These are phyloP conservation scores for Microsporum ferrugineum DNA, from an alignment of 2,329 filamentous ascomycete genomes.

Conservation along the genomic window DNA sequence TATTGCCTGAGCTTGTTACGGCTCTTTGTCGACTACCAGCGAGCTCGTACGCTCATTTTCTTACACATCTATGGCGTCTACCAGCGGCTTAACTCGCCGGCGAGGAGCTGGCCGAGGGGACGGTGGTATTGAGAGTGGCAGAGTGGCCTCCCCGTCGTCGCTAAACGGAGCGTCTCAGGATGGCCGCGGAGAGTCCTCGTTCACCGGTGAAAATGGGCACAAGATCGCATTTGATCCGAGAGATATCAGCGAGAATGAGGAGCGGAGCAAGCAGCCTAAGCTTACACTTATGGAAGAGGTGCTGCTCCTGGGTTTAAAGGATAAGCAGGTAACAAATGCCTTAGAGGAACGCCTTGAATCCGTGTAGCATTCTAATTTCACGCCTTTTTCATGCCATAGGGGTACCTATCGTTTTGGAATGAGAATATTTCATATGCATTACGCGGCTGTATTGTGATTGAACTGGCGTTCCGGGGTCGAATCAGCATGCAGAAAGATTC, in stretches of 20 bases:
- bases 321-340: conserved; percentile 69
- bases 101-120: conserved; percentile 56
- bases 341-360: not conserved
- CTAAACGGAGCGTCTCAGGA: conserved; percentile 47
- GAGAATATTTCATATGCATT: conserved; percentile 99
- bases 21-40: conserved; percentile 4
- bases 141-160: conserved; percentile 55
- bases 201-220: conserved; percentile 85
- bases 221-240: conserved; percentile 96
- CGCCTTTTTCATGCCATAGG: conserved; percentile 41
- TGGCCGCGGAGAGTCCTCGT: conserved; percentile 62
- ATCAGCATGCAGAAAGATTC: conserved; percentile 98
- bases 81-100: conserved; percentile 61
- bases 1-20: conserved; percentile 12
- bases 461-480: conserved; percentile 87
- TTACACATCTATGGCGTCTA: conserved; percentile 46
- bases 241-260: conserved; percentile 92
- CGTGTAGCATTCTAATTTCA: not conserved
- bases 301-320: conserved; percentile 85
- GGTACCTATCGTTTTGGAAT: conserved; percentile 99
- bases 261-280: conserved; percentile 95
- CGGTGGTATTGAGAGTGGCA: conserved; percentile 48
- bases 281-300: conserved; percentile 98
- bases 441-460: conserved; percentile 94
- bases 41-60: conserved; percentile 12